Base-by-base conservation (phyloP, 1,284 basidiomycete genomes). In the Ceratobasidium sp. region DNA sequence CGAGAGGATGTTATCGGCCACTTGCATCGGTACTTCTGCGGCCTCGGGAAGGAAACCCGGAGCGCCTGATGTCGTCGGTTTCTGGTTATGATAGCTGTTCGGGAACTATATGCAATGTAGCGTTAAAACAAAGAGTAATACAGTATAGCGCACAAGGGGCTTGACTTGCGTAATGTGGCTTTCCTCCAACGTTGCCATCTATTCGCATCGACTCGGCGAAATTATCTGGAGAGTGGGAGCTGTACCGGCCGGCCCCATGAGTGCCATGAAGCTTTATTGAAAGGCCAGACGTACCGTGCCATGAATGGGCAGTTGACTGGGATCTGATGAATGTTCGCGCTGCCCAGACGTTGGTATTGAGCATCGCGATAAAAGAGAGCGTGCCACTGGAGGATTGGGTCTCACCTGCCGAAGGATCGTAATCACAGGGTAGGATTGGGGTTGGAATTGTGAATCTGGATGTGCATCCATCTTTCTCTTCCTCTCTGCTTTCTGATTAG, bases 331-430 rank as follows among this genome's bases (percentile, higher is more conserved):
- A 73, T 73, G n/a, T 70, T 70, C 20, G 52, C 67, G 52, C 67
- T 70, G 15, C 70, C 70, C 6, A 73, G 59, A 17, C 70, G 70
- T 13, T 62, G 40, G 57, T 73, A 73, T 44, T 97, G 96, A 12
- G 96, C 94, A 85, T 98, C 96, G 5, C 95, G 94, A 89, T 98
- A 98, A 7, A 95, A 95, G 91, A 97, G 98, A 50, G 97, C 90
- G 79, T 96, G 94, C 44, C 93, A 93, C 85, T 98, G 96, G 80
- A 98, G 88, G 79, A 98, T 93, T 20, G 96, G 96, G 85, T 98
- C 96, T n/a, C n/a, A n/a, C n/a, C n/a, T n/a, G n/a, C n/a, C n/a
- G n/a, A n/a, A n/a, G n/a, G n/a, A n/a, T n/a, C n/a, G n/a, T n/a
- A n/a, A n/a, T n/a, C n/a, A n/a, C n/a, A n/a, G n/a, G n/a, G n/a